Base-by-base conservation (phyloP, 2,329 filamentous ascomycete genomes). In the Dryadomyces sulphureus region DNA sequence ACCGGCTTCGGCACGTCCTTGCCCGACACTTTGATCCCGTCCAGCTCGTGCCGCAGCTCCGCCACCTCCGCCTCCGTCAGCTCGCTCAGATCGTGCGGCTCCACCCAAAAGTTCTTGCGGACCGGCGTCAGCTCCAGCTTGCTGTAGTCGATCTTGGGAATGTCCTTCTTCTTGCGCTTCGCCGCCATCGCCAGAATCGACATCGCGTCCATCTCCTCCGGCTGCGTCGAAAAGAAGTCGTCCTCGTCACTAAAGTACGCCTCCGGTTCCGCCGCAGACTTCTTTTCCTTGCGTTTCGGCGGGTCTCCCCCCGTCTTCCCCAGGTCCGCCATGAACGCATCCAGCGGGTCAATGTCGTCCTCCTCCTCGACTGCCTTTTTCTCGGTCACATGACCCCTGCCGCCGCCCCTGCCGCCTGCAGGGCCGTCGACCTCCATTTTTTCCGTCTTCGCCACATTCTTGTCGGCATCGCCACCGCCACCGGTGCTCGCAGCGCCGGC, bases 101-200 rank as follows among this genome's bases (percentile, higher is more conserved):
- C 89, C 9, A 84, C 81, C 72, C 94, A 98, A 63, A 98, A 98
- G 60, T 87, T 82, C 67, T 94, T 95, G 51, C 90, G 77, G 60
- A 98, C 88, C 4, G 83, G 76, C 54, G 89, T 77, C 55, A 96
- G 81, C 46, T 89, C 77, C 52, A 93, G 66, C 64, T 95, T 96
- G 55, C 70, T 74, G 62, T 96, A 94, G 62, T 98, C 81, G 46
- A 94, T 74, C 0, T 70, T 72, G 1, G 89, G 88, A n/a, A 96
- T 80, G 49, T 96, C 92, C 64, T 95, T 94, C 71, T 94, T 95
- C 68, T 94, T 95, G 57, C 69, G 81, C 72, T 72, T 82, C 57
- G 65, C 68, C 5, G 75, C 67, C 52, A 79, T 70, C 43, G 69
- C 72, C 38, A 75, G 60, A 41, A 74, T 65, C 3, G 66, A 60